A percentile compares a stretch with the other conserved stretches of the same genome.
Conservation (phyloP, 805 yeast genomes). For the Myxozyma nipponensis region DNA sequence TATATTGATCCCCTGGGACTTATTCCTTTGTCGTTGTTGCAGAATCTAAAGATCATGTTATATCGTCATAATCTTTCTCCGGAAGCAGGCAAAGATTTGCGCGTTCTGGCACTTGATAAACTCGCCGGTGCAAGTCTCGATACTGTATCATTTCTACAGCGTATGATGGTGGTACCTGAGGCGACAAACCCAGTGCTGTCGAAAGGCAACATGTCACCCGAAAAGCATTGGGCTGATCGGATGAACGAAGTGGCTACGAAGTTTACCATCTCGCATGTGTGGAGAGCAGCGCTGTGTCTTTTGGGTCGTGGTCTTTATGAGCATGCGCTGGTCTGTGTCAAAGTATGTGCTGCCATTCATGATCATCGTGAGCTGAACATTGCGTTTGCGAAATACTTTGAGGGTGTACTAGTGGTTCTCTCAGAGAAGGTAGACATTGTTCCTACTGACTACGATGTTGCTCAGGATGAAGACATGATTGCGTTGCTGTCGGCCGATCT, state of each 20-base stretch:
- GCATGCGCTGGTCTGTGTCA: slow-evolving; percentile 23
- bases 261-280: slow-evolving; percentile 14
- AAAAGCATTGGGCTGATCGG: slow-evolving; percentile 13
- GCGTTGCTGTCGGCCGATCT: slow-evolving; percentile 45
- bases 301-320: slow-evolving; percentile 18
- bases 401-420: slow-evolving; percentile 13
- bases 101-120: slow-evolving; percentile 20
- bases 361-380: slow-evolving; percentile 24
- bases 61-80: slow-evolving; percentile 26
- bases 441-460: slow-evolving; percentile 6
- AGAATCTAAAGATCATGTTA: slow-evolving; percentile 15
- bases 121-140: slow-evolving; percentile 17
- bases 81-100: slow-evolving; percentile 15
- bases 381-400: slow-evolving; percentile 18
- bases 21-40: slow-evolving; percentile 23
- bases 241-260: slow-evolving; percentile 8
- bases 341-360: slow-evolving; percentile 18
- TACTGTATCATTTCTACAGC: slow-evolving; percentile 19
- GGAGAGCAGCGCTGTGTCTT: slow-evolving; percentile 16
- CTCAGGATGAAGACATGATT: slow-evolving; percentile 19
- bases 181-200: background rate
- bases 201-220: background rate
- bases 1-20: slow-evolving; percentile 14
- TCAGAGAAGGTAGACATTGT: background rate
- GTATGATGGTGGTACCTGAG: slow-evolving; percentile 14